Conservation (phyloP, 352 stramenopile genomes). For the Vaucheria bursata region DNA sequence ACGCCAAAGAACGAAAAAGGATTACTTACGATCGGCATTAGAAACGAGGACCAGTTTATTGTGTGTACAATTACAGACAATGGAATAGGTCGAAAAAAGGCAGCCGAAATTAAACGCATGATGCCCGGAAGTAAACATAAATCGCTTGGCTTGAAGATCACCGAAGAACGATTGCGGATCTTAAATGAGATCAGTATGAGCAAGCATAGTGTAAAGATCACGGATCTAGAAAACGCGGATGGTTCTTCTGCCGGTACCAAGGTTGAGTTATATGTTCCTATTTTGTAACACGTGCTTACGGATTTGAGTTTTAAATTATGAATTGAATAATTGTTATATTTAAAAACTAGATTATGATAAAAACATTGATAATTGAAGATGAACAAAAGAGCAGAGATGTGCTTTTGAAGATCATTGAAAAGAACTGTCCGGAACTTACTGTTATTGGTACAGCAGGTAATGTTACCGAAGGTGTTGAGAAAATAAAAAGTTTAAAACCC, state of each 20-base stretch:
- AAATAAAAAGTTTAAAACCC: not conserved
- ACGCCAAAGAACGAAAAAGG: not conserved
- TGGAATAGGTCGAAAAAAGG: too few species aligned
- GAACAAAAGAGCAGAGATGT: not conserved
- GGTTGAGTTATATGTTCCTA: not conserved
- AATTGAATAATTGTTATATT: not conserved
- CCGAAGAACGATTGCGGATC: not conserved
- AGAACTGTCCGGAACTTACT: not conserved
- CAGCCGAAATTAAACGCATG: not conserved
- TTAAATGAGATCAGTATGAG: not conserved
- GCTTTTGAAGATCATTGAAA: not conserved
- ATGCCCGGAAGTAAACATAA: not conserved
- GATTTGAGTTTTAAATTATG: not conserved
- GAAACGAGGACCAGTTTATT: not conserved
- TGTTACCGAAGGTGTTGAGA: not conserved
- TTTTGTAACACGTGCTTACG: not conserved
- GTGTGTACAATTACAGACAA: not conserved
- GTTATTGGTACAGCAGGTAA: not conserved
- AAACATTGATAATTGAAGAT: not conserved
- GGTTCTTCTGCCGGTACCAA: too few species aligned
- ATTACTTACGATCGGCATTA: not conserved
- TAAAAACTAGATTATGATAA: slow-evolving; percentile 1
- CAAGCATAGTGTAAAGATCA: too few species aligned
- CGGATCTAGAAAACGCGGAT: too few species aligned
- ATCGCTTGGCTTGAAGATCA: not conserved